phyloP scores from a whole-genome alignment of 192 early-diverging fungal species.

The Piromyces sp. region DNA sequence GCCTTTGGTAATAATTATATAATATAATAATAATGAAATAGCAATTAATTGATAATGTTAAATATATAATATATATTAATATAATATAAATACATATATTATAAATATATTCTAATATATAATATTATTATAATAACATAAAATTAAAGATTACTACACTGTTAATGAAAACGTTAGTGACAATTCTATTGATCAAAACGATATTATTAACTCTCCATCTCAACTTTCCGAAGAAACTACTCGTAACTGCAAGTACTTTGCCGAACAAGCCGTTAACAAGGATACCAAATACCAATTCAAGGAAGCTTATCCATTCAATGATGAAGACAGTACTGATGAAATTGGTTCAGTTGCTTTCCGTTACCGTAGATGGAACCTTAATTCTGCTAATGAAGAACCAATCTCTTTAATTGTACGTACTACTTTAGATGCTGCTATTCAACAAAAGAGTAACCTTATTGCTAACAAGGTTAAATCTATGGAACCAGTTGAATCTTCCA shows the following conservation, averaged over 20 bases:
- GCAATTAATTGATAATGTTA: no score
- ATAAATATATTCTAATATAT: no score
- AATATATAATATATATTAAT: no score
- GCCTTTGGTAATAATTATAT: constrained; percentile 31
- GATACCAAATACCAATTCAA: constrained; percentile 23
- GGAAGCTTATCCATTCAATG: constrained; percentile 59
- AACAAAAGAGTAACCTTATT: constrained; percentile 3
- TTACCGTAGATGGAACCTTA: constrained; percentile 73
- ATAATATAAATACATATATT: no score
- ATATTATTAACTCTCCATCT: constrained; percentile 80
- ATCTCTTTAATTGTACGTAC: constrained; percentile 71
- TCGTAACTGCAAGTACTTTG: constrained; percentile 66
- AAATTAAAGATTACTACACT: constrained; percentile 54
- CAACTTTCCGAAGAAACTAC: constrained; percentile 77
- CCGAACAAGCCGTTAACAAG: constrained; percentile 52
- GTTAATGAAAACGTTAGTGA: constrained; percentile 93
- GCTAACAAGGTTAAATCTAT: constrained; percentile 5
- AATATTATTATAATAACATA: no score
- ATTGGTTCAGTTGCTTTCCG: constrained; percentile 51
- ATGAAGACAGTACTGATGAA: constrained; percentile 20
- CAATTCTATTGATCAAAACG: constrained; percentile 69
- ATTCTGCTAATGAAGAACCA: constrained; percentile 29
- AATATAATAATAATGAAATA: no score
- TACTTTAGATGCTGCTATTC: constrained; percentile 63
- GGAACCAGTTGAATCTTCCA: constrained; percentile 17